Evolutionary conservation across 2,329 filamentous ascomycete genomes (phyloP).

Genomic region (Biscogniauxia marginata): DNA sequence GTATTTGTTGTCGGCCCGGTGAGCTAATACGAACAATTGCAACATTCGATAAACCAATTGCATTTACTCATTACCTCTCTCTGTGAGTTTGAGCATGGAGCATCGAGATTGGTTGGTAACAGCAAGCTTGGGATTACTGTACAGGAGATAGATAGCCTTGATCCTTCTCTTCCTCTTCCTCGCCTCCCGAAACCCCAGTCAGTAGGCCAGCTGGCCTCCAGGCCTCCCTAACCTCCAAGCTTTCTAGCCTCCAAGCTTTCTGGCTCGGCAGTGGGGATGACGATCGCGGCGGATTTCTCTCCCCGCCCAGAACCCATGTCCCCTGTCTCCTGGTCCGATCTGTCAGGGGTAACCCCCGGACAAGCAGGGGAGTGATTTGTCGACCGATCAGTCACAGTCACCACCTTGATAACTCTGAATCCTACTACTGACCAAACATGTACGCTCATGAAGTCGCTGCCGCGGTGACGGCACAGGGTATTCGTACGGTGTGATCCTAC

Average conservation of each 20-base stretch:
- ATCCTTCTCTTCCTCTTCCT: neutral
- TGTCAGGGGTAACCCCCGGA: neutral
- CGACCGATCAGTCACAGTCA: neutral
- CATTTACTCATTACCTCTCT: neutral
- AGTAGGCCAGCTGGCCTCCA: neutral
- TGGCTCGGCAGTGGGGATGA: neutral
- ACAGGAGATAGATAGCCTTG: neutral
- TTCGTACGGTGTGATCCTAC: neutral
- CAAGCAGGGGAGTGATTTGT: neutral
- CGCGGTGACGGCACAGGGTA: neutral
- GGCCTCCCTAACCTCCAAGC: neutral
- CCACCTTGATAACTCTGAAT: neutral
- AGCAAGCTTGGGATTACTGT: neutral
- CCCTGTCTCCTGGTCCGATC: neutral
- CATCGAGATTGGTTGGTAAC: neutral
- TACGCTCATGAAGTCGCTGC: neutral
- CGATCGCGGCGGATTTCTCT: neutral
- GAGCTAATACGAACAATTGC: neutral
- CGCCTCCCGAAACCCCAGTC: neutral
- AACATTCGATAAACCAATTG: neutral
- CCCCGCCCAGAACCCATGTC: neutral
- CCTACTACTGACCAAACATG: neutral
- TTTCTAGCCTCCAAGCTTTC: too few relatives aligned
- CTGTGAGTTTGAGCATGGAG: neutral
- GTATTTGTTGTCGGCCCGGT: neutral